Evolutionary conservation across 768 basidiomycete genomes (phyloP).

Genomic region (Tricholoma bakamatsutake): DNA sequence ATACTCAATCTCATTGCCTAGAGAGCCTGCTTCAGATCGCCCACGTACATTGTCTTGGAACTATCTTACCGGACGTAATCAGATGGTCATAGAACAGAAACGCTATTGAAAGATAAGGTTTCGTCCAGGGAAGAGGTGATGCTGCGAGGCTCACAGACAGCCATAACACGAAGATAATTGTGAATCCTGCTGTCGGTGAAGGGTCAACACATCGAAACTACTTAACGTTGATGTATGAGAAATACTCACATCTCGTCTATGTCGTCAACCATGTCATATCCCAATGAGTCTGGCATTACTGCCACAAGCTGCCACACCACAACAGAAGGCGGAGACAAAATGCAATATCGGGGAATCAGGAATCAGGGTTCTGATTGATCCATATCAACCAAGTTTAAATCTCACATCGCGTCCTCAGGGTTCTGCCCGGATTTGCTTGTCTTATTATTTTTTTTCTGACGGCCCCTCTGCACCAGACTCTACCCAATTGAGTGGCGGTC

Average conservation of each 20-base stretch:
- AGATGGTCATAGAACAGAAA: constrained; percentile 35
- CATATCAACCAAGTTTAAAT: no score
- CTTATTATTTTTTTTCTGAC: no score
- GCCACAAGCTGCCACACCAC: constrained; percentile 2
- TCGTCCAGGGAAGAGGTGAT: background rate
- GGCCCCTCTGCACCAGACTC: no score
- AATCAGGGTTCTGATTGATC: background rate
- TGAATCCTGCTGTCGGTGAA: constrained; percentile 17
- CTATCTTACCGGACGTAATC: constrained; percentile 27
- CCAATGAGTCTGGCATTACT: constrained; percentile 8
- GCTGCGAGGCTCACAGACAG: constrained; percentile 25
- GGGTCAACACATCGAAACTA: background rate
- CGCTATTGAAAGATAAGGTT: constrained; percentile 16
- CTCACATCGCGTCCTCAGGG: no score
- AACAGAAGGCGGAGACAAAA: background rate
- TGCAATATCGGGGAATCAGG: background rate
- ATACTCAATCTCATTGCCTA: constrained; percentile 34
- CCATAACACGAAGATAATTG: constrained; percentile 26
- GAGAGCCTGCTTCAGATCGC: background rate
- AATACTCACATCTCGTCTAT: constrained; percentile 8
- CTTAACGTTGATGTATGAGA: background rate
- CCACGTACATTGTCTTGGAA: background rate
- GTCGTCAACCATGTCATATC: constrained; percentile 6
- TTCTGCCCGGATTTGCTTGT: no score
- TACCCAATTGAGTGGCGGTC: no score